A percentile compares a stretch with the other conserved stretches of the same genome.
Evolutionary conservation across 202 grass and related monocot genomes (phyloP).

Genomic region (Zoysia matrella): DNA sequence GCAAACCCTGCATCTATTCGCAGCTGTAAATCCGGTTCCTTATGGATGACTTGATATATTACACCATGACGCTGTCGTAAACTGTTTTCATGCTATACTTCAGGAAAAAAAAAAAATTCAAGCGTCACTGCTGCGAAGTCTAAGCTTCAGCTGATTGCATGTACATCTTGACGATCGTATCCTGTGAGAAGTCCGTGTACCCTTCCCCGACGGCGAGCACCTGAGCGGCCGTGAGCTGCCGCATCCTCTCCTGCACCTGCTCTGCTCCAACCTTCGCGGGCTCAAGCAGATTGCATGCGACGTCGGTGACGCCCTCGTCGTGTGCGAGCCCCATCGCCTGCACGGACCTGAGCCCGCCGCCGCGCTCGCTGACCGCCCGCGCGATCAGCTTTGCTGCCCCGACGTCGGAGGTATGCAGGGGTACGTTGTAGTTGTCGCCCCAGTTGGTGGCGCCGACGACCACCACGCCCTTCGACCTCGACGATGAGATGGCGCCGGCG

Average conservation of each 20-base stretch:
- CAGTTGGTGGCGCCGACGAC: constrained; percentile 67
- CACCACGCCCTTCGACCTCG: constrained; percentile 63
- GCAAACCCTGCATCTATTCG: neutral
- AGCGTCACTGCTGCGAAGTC: neutral
- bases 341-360: constrained; percentile 71
- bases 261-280: constrained; percentile 37
- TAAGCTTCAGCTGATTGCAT: constrained; percentile 5
- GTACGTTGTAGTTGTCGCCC: constrained; percentile 93
- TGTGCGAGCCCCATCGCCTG: constrained; percentile 72
- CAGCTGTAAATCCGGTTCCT: constrained; percentile 25
- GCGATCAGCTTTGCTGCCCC: constrained; percentile 60
- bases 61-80: no score
- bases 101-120: no score
- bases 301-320: constrained; percentile 48
- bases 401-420: constrained; percentile 49
- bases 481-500: constrained; percentile 43
- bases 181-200: constrained; percentile 69
- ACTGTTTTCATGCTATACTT: neutral
- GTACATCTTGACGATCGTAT: constrained; percentile 58
- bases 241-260: constrained; percentile 62
- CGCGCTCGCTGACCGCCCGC: constrained; percentile 63
- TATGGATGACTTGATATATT: neutral
- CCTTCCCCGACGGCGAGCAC: constrained; percentile 62
- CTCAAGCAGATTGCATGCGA: constrained; percentile 82
- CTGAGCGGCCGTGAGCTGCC: constrained; percentile 41